phyloP scores from a whole-genome alignment of 306 rosid species.

The peach (Prunus persica) region DNA sequence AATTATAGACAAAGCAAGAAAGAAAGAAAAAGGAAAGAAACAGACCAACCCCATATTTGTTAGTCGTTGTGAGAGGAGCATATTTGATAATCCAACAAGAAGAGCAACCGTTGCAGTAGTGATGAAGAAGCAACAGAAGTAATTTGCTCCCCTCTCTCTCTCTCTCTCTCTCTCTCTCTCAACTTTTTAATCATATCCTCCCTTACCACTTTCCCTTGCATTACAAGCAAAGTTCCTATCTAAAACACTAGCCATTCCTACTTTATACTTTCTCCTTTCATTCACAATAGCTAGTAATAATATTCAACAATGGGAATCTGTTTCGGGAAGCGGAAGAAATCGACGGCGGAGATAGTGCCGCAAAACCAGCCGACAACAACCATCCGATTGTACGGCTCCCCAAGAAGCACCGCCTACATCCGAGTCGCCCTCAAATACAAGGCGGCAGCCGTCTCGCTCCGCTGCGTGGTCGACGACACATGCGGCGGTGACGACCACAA shows the following conservation, averaged over 20 bases:
- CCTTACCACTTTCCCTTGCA: background rate
- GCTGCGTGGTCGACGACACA: background rate
- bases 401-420: constrained; percentile 61
- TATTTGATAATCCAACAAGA: no score
- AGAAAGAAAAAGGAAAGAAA: no score
- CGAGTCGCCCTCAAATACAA: constrained; percentile 67
- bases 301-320: constrained; percentile 64
- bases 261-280: background rate
- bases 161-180: background rate
- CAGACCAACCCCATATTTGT: no score
- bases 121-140: no score
- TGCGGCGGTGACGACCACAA: background rate
- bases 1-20: no score
- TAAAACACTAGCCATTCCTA: background rate
- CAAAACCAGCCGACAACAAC: constrained; percentile 43
- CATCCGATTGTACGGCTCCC: constrained; percentile 63
- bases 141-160: background rate
- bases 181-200: background rate
- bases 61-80: no score
- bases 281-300: background rate
- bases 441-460: constrained; percentile 42
- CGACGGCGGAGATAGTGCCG: constrained; percentile 75
- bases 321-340: constrained; percentile 32
- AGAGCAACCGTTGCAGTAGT: no score
- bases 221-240: background rate